Base-by-base conservation (phyloP, 768 basidiomycete species). In the Suillus fuscotomentosus region DNA sequence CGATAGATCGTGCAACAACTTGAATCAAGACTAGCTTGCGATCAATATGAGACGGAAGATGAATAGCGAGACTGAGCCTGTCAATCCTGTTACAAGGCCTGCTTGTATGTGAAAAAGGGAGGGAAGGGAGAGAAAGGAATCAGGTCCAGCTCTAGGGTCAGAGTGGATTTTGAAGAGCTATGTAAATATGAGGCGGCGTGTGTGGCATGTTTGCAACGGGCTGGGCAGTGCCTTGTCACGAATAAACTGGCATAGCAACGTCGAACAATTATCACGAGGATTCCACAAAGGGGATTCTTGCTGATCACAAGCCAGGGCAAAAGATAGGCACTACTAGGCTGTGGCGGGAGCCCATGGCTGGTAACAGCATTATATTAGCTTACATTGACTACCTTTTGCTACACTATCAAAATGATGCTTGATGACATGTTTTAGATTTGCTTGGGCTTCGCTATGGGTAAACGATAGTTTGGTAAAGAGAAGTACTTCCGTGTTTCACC, bases 401-500 rank as follows among this genome's bases (percentile, higher is more conserved):
- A 34, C 6, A 22, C 3, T 14, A 36, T 55, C n/a, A 22, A 7
- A 22, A 38, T 7, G 36, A 22, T 22, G 11, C n/a, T n/a, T 14
- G 9, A 17, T 51, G 27, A 17, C 24, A 54, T 20, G 20, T n/a
- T n/a, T 55, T 22, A 56, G 60, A 60, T 68, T 41, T 50, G 53
- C 65, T 67, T 71, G 67, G 78, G 73, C 43, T 69, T 72, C 20
- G 72, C 84, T 22, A 91, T 70, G 1, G 91, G 91, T 41, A 91
- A 75, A 51, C 88, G 82, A 76, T 95, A 97, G 62, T 88, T 78
- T 53, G 92, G 89, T 71, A 92, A 73, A 36, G 82, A 84, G 70
- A 94, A 95, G 71, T 95, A 95, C 72, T 87, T 83, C 50, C 87
- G 81, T 60, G 88, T 90, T 50, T 86, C 81, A 15, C 88, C 89